Conservation (phyloP, 148 eudicot genomes). For the Chenopodium formosanum region DNA sequence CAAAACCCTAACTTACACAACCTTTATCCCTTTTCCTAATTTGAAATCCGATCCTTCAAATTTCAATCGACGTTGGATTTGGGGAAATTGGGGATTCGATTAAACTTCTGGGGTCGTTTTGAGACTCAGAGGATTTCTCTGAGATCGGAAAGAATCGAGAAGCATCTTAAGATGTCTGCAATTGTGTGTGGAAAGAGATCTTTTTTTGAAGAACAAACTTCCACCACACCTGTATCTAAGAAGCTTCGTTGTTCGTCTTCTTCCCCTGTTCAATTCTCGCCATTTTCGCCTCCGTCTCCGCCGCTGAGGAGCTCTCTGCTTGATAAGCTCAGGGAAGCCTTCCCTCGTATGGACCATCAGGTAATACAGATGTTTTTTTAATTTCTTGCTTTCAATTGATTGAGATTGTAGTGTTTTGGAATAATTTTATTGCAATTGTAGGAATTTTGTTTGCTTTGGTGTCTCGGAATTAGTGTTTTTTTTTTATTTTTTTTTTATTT, state of each 20-base stretch:
- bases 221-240: conserved; percentile 54
- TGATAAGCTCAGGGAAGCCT: conserved; percentile 41
- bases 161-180: conserved; percentile 43
- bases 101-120: neutral
- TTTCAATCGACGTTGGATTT: no score
- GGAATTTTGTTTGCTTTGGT: neutral
- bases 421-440: neutral
- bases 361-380: conserved; percentile 11
- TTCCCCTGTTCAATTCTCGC: conserved; percentile 53
- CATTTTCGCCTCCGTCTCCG: conserved; percentile 28
- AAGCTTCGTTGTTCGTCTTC: conserved; percentile 50
- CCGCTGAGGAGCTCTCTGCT: conserved; percentile 21
- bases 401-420: no score
- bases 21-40: neutral
- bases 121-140: conserved; percentile 27
- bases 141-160: conserved; percentile 15
- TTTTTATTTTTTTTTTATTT: no score
- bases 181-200: conserved; percentile 75
- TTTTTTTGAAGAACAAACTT: conserved; percentile 49
- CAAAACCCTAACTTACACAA: conserved; percentile 19
- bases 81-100: neutral
- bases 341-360: conserved; percentile 55
- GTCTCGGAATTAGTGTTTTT: no score
- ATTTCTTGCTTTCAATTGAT: neutral
- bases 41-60: no score